Evolutionary conservation across 2,329 filamentous ascomycete genomes (phyloP), one percentile per base, ranked within the genome.

Genomic region (Sporothrix pallida): DNA sequence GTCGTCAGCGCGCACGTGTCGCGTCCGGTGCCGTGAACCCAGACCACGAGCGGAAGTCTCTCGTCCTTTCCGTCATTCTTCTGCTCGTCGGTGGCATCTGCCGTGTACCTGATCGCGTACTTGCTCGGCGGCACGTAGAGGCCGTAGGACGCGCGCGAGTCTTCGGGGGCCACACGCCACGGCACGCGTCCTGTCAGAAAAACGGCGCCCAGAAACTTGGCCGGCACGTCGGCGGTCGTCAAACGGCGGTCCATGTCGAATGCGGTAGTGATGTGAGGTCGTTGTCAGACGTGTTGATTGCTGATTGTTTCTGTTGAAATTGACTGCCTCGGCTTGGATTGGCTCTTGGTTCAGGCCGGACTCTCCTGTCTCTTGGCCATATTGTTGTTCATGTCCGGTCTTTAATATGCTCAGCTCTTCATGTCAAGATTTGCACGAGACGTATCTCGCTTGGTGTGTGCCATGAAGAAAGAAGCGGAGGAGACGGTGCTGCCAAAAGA

Each of bases 101-200:
- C 68, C 20, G 68, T 70, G 52, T 44, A 70, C 20, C 48, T 70
- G n/a, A 10, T 42, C 3, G 52, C 20, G 52, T 70, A 70, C 31
- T 58, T 46, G 52, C 31, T 70, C 12, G 50, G 50, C 12, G 68
- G 68, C 23, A 70, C 48, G 20, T 70, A 46, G 5, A 70, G 50
- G 6, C 31, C 68, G 42, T 70, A 70, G 7, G 68, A 58, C 15
- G 48, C 52, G 20, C 68, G 68, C 23, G 52, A 26, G 42, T 70
- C 68, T 20, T 42, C 68, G 12, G 68, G 50, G 17, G 68, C 68
- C 23, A 70, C 48, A 17, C 68, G 50, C 68, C 68, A 70, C 0
- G 68, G 68, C 10, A 70, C n/a, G 31, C 50, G 52, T n/a, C 68
- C 68, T 12, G 68, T 70, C 50, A 70, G 17, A n/a, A 58, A 60